phyloP scores from a whole-genome alignment of 108 stramenopile genomes.

The Skeletonema grethae region DNA sequence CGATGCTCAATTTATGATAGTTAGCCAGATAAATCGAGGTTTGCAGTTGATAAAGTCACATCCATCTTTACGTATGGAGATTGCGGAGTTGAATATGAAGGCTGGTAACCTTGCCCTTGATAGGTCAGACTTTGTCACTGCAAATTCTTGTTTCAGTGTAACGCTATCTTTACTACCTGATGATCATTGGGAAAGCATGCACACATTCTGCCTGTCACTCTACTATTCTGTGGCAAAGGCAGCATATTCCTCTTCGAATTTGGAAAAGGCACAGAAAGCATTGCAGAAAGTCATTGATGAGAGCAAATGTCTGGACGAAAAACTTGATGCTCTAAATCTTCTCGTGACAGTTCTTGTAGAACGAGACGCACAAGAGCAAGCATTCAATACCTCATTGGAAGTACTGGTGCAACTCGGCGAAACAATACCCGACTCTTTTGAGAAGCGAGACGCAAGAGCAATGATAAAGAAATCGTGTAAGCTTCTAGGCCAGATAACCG shows the following conservation, averaged over 20 bases:
- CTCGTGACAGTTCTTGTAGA: constrained; percentile 5
- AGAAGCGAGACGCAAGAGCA: neutral
- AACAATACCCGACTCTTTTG: constrained; percentile 4
- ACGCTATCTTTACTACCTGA: neutral
- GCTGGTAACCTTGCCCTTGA: constrained; percentile 16
- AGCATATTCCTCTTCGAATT: constrained; percentile 11
- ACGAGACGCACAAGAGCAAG: constrained; percentile 1
- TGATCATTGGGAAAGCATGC: neutral
- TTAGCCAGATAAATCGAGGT: constrained; percentile 6
- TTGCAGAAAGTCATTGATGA: constrained; percentile 13
- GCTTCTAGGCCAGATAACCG: neutral
- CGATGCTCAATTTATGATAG: neutral
- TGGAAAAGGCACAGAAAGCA: constrained; percentile 16
- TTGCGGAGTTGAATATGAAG: constrained; percentile 22
- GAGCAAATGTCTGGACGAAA: constrained; percentile 17
- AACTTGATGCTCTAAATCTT: constrained; percentile 25
- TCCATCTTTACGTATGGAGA: constrained; percentile 12
- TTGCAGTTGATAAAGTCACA: neutral
- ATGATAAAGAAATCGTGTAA: neutral
- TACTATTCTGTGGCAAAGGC: constrained; percentile 11
- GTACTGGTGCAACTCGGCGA: constrained; percentile 35
- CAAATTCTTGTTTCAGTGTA: constrained; percentile 6
- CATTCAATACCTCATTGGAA: constrained; percentile 16
- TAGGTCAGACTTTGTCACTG: constrained; percentile 10
- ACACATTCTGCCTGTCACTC: neutral